Base-by-base conservation (phyloP, 768 basidiomycete species). In the Suillus weaverae region DNA sequence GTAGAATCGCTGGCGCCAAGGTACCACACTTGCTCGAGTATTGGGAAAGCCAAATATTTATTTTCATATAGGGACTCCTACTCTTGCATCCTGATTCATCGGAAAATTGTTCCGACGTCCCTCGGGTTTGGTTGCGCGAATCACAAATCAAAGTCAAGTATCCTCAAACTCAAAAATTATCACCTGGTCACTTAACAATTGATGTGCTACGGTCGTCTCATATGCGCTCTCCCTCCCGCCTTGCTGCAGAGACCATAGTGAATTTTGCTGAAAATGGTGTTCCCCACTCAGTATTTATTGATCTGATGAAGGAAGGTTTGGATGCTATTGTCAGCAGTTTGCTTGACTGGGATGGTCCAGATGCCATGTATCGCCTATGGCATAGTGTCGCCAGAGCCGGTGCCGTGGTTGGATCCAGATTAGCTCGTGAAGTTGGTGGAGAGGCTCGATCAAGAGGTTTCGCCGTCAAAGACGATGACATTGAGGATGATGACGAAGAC, bases 231-330 rank as follows among this genome's bases (percentile, higher is more conserved):
- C 81, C 84, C 2, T 76, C 80, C 6, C 76, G 79, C 8, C 76
- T 90, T 6, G 84, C 86, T 1, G 74, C 79, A 1, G 88, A 91
- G 67, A 84, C 81, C 0, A 84, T 89, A 43, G 83, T 88, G 57
- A 89, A 89, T 70, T 77, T 90, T 7, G 79, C 84, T 0, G 88
- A 89, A 63, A 90, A 90, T 68, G 85, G 85, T 0, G 88, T 91
- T 3, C 80, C 81, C 7, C 64, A 73, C 33, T 4, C 51, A 0
- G 71, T 80, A 5, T 86, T 89, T 66, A 56, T 74, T 5, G 60
- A 77, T 0, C 67, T 86, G 2, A 65, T 85, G 39, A 74, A 76
- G 64, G 51, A 74, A 43, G 74, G 74, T 22, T 68, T 85, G 1
- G 65, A 71, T 39, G 74, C 74, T 35, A 63, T 82, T 10, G 74